Base-by-base conservation (phyloP, 345 rosid genomes). In the Schrenkiella parvula region DNA sequence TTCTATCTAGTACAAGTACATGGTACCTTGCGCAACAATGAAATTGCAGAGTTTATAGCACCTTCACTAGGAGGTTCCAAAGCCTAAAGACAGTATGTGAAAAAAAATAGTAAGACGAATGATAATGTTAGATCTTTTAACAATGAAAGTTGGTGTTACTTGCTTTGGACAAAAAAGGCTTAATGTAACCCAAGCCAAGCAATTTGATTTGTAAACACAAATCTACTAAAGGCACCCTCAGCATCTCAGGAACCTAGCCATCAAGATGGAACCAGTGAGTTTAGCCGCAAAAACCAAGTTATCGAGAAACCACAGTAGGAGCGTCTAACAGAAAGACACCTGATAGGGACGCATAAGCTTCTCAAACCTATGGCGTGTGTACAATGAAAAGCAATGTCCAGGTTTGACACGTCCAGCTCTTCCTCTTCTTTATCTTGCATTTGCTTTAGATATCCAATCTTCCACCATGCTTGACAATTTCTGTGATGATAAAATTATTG, bases 371-470 rank as follows among this genome's bases (percentile, higher is more conserved):
- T 84, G 74, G 10, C 70, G 74, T 38, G 98, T 88, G 78, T 86
- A 92, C 83, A 90, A 81, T 62, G 88, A 84, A 80, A 82, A 88
- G 81, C 98, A 92, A 31, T 71, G 83, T 78, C 98, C 96, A 57
- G 96, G 96, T 81, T 87, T 90, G 68, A 92, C 98, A 46, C 98
- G 93, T 22, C 95, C 96, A 68, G 96, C 98, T 83, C 98, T 84
- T 75, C 98, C 96, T 37, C 84, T 78, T 4, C 98, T 83, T 51
- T 92, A 95, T 76, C 89, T 84, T 38, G 90, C 92, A 80, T 92
- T 92, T 50, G 98, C 98, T 84, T 82, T 83, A 74, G 96, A 88
- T 75, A 92, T 88, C 98, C 98, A 92, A 82, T 92, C 98, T 84
- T 92, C 96, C 68, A 90, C 93, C 96, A 92, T 92, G 82, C 95